Evolutionary conservation across 2,329 filamentous ascomycete species (phyloP), one percentile per base, ranked within the genome.

Genomic region (Venturia pyrina): DNA sequence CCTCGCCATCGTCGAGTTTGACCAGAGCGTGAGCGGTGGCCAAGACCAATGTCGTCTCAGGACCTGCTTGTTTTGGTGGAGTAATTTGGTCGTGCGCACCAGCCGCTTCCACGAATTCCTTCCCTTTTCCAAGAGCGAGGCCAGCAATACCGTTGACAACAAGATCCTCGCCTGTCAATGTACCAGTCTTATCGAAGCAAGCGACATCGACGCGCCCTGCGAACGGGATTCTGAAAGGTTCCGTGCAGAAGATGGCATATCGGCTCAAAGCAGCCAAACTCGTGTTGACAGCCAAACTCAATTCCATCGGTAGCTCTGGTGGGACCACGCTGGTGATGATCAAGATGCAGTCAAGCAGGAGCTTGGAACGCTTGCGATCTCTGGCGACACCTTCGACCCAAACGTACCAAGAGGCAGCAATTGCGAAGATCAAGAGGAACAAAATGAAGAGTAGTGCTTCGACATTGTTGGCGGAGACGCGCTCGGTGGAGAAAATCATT

Each of bases 401-500:
- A 67, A 99, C 95, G 76, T 99, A 99, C 93, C 95, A 97, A 15
- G 95, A 96, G 64, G 95, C 95, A 66, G 95, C 96, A 75, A 99
- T 86, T 72, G 96, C 96, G 79, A 99, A 99, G 72, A 98, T 85
- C 65, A 96, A 85, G 37, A 99, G 84, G 83, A 99, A 99, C 67
- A 99, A 83, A 70, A 99, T 99, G 81, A 99, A 99, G 68, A 96
- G 83, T n/a, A 99, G 80, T 1, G 95, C 95, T 78, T 99, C 95
- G 57, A 88, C 88, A 73, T 99, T 98, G 80, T 97, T 97, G 71
- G 95, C 95, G n/a, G 93, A 98, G 32, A 99, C 93, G 70, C 93
- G 91, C 78, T 99, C 95, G 1, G 95, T 99, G 1, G 96, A 97
- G 81, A 96, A 99, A 73, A 99, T 99, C 95, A 99, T 99, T 70